Evolutionary conservation across 257 asterid genomes (phyloP).

Genomic region (Dorcoceras hygrometricum): DNA sequence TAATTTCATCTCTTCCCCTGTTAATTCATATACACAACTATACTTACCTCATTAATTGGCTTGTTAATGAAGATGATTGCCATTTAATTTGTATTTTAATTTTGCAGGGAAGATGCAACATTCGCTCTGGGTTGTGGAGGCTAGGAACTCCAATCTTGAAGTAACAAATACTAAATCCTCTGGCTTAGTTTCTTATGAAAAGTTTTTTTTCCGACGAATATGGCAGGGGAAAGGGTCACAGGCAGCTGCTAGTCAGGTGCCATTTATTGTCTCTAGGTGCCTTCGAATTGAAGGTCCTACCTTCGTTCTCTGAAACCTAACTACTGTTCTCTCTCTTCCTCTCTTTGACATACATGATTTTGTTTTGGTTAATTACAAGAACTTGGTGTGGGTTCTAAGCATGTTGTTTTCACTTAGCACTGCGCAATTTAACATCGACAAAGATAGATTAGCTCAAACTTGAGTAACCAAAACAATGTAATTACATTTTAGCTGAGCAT

Average conservation of each 20-base stretch:
- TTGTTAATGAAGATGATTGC: no score
- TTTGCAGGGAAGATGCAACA: constrained; percentile 84
- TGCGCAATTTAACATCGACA: background rate
- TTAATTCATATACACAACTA: constrained; percentile 8
- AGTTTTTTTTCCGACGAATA: constrained; percentile 77
- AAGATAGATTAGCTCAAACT: background rate
- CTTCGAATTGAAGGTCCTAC: constrained; percentile 21
- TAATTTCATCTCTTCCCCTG: constrained; percentile 13
- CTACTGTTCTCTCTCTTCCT: background rate
- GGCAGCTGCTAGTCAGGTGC: constrained; percentile 88
- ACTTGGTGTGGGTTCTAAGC: background rate
- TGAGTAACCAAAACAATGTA: background rate
- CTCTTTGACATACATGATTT: no score
- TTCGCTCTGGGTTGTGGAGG: constrained; percentile 88
- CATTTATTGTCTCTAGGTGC: constrained; percentile 29
- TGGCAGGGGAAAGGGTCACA: constrained; percentile 97
- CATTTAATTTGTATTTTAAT: constrained; percentile 8
- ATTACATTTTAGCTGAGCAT: background rate
- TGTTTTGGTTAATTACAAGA: background rate
- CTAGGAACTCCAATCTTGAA: constrained; percentile 46
- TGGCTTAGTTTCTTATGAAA: constrained; percentile 45
- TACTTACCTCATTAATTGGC: background rate
- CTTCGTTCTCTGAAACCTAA: constrained; percentile 3
- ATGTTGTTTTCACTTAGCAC: background rate
- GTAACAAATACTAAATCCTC: constrained; percentile 39